Conservation (phyloP, 129 eudicot species). For the Apium graveolens region DNA sequence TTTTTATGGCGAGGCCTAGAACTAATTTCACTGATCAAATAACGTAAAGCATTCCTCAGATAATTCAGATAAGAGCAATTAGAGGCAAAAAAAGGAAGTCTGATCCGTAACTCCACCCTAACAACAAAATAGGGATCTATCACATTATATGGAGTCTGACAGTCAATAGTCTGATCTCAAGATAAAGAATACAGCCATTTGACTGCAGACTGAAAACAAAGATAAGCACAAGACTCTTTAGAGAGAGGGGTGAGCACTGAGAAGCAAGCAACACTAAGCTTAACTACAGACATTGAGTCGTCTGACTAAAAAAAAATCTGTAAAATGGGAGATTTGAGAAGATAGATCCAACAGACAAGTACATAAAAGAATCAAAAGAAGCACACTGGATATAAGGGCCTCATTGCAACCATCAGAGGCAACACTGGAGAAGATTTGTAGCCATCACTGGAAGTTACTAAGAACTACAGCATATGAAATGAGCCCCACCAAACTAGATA, state of each 20-base stretch:
- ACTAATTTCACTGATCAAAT: not conserved
- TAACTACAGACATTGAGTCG: too few relatives aligned
- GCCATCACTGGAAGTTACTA: not conserved
- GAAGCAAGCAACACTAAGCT: too few relatives aligned
- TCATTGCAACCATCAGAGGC: not conserved
- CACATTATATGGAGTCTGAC: too few relatives aligned
- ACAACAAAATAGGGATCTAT: not conserved
- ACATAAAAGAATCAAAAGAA: too few relatives aligned
- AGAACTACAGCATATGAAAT: not conserved
- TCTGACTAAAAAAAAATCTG: too few relatives aligned
- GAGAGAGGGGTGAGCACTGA: not conserved
- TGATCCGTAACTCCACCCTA: not conserved
- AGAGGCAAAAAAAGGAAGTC: too few relatives aligned
- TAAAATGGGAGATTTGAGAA: too few relatives aligned
- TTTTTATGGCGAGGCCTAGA: too few relatives aligned
- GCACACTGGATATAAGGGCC: not conserved
- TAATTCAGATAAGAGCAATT: too few relatives aligned
- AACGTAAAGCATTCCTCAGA: not conserved
- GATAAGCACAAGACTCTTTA: not conserved
- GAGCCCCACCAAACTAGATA: not conserved
- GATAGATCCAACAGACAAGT: not conserved
- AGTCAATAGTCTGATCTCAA: too few relatives aligned
- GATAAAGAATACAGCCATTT: too few relatives aligned
- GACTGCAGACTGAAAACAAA: too few relatives aligned
- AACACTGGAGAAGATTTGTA: not conserved